A percentile compares a stretch with the other conserved stretches of the same genome.
phyloP scores from a whole-genome alignment of 805 yeast species.

The Yarrowia divulgata region DNA sequence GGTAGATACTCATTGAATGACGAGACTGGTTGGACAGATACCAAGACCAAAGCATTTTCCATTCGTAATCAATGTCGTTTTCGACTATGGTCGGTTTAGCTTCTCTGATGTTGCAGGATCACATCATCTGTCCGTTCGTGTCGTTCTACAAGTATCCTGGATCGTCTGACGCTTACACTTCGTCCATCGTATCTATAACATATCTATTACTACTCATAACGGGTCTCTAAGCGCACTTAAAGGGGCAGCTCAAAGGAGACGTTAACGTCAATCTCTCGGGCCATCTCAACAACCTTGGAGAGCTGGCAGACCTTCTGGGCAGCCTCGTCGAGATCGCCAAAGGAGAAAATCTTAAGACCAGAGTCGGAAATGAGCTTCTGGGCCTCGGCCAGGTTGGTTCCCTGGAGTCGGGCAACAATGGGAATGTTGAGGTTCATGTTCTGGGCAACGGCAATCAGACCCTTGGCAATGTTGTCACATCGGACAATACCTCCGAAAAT shows the following conservation, averaged over 20 bases:
- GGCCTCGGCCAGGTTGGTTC: conserved; percentile 93
- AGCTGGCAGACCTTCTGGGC: conserved; percentile 92
- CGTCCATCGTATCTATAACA: conserved; percentile 17
- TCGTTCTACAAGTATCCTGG: too few relatives aligned
- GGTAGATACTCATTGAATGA: too few relatives aligned
- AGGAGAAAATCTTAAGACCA: conserved; percentile 90
- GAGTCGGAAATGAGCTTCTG: conserved; percentile 83
- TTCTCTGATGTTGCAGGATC: too few relatives aligned
- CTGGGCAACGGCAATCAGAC: conserved; percentile 93
- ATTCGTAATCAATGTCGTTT: too few relatives aligned
- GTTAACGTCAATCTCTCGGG: conserved; percentile 58
- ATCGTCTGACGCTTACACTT: not conserved
- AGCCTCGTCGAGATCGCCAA: conserved; percentile 94
- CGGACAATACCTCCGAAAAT: conserved; percentile 99
- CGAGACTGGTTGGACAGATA: too few relatives aligned
- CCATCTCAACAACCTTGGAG: conserved; percentile 58
- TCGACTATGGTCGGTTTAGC: too few relatives aligned
- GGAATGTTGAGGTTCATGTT: conserved; percentile 90
- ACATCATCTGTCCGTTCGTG: too few relatives aligned
- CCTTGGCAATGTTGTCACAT: conserved; percentile 98
- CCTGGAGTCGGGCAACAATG: conserved; percentile 97
- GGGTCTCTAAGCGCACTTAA: conserved; percentile 43
- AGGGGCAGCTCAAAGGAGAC: conserved; percentile 59
- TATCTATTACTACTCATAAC: conserved; percentile 38
- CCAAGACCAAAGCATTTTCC: too few relatives aligned